Base-by-base conservation (phyloP, 2,329 filamentous ascomycete species). In the Stachybotrys echinatus region DNA sequence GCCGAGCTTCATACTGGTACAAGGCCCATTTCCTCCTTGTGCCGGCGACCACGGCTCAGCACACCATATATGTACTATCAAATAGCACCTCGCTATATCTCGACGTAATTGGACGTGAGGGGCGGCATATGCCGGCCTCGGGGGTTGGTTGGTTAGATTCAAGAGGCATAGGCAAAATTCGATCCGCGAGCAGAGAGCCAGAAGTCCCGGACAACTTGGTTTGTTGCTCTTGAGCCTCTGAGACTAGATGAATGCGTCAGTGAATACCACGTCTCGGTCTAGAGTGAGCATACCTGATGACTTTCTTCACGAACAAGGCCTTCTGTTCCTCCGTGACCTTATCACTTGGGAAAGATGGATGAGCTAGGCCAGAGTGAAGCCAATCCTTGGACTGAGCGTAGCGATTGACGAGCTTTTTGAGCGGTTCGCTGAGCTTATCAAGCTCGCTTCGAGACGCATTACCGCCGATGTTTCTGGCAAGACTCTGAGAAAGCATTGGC, bases 401-500 rank as follows among this genome's bases (percentile, higher is more conserved):
- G 31, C 77, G 71, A 37, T 73, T 73, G 2, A 87, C 73, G 20
- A 91, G 71, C 61, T 83, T 88, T 67, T 86, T 88, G 5, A 91
- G 70, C 2, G 86, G 87, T 51, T 89, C 85, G 49, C 79, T 79
- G 6, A 91, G 68, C 57, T 79, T 83, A 57, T 90, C 87, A 0
- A 92, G 72, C 60, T 92, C 87, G 56, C 84, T 88, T 38, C 88
- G 79, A 2, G 83, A 78, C 4, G 84, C 86, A 49, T 80, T 79
- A 1, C 88, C 88, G 6, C 83, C 81, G 34, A 90, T 76, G 51
- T 89, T 88, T 51, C 77, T 74, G 2, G 86, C 72, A 21, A 90
- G 69, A 0, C 79, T 77, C 50, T 76, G 73, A 5, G 78, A 70
- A n/a, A 89, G 65, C 18, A 78, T 65, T 0, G 84, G 84, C 0